A percentile compares a stretch with the other conserved stretches of the same genome.
phyloP scores from a whole-genome alignment of 352 stramenopile genomes.

The Phytopythium boreale region DNA sequence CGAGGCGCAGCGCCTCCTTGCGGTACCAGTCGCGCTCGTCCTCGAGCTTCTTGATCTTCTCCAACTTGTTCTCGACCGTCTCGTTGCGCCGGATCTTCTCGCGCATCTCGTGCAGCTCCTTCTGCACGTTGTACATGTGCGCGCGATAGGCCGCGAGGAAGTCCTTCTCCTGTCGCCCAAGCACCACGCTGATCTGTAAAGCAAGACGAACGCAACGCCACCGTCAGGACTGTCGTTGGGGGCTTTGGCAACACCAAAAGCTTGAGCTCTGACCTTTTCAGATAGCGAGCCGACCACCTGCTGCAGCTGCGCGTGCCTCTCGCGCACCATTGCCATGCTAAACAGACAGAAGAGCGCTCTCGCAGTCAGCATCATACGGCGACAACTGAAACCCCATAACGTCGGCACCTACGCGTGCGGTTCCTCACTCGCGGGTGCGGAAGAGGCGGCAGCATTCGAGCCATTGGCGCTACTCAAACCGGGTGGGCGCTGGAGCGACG shows the following conservation, averaged over 20 bases:
- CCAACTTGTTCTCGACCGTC: conserved; percentile 79
- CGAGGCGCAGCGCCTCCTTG: conserved; percentile 88
- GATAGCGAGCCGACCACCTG: conserved; percentile 79
- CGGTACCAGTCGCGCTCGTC: conserved; percentile 94
- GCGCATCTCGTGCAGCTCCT: conserved; percentile 91
- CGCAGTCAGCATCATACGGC: not conserved
- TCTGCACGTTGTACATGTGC: conserved; percentile 95
- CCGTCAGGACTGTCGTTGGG: not conserved
- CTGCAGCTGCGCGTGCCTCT: conserved; percentile 79
- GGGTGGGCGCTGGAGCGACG: conserved; percentile 51
- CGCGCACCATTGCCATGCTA: conserved; percentile 77
- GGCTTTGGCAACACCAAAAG: not conserved
- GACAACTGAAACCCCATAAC: not conserved
- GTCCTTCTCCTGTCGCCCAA: conserved; percentile 90
- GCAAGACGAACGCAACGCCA: not conserved
- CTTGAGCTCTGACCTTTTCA: conserved; percentile 46
- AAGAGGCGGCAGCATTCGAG: conserved; percentile 10
- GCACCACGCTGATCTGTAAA: conserved; percentile 78
- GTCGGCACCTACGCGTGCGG: conserved; percentile 33
- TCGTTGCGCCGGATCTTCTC: conserved; percentile 90
- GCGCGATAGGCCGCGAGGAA: conserved; percentile 92
- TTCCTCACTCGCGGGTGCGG: conserved; percentile 30
- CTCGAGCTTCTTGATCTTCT: conserved; percentile 92
- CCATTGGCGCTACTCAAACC: conserved; percentile 4
- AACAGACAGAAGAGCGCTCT: not conserved